These are phyloP conservation scores for Seminavis robusta DNA, from an alignment of 108 stramenopile species.

Conservation along the genomic window DNA sequence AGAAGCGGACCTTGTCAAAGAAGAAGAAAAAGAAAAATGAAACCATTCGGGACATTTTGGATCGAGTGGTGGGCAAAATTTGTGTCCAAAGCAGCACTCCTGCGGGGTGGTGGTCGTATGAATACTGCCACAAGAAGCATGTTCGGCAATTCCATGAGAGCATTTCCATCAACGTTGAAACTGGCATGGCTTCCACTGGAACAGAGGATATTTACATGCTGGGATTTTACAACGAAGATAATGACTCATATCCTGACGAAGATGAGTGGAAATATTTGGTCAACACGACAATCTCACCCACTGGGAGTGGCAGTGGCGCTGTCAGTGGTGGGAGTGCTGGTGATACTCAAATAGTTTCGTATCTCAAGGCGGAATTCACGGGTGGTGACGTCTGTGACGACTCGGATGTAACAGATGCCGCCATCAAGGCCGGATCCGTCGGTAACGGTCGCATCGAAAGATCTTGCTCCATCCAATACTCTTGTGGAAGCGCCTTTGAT, in stretches of 20 bases:
- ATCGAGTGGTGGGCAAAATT: slow-evolving; percentile 24
- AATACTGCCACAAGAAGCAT: slow-evolving; percentile 61
- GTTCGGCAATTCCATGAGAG: slow-evolving; percentile 72
- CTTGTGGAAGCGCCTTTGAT: slow-evolving; percentile 53
- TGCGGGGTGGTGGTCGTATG: slow-evolving; percentile 62
- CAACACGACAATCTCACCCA: slow-evolving; percentile 59
- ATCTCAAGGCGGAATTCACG: slow-evolving; percentile 66
- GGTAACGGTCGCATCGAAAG: slow-evolving; percentile 56
- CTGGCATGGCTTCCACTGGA: slow-evolving; percentile 18
- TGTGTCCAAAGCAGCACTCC: slow-evolving; percentile 6
- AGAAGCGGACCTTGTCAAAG: too few species aligned
- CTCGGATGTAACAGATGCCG: slow-evolving; percentile 70
- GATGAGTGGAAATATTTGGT: slow-evolving; percentile 66
- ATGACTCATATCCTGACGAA: slow-evolving; percentile 39
- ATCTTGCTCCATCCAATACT: slow-evolving; percentile 69
- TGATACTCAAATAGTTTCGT: too few species aligned
- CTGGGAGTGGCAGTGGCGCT: slow-evolving; percentile 15
- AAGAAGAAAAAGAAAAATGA: slow-evolving; percentile 44
- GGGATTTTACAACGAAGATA: slow-evolving; percentile 44
- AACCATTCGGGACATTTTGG: slow-evolving; percentile 48
- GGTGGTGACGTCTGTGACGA: slow-evolving; percentile 72
- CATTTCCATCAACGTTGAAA: slow-evolving; percentile 36
- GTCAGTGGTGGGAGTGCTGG: slow-evolving; percentile 52
- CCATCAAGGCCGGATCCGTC: slow-evolving; percentile 73
- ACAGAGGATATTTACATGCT: too few species aligned